Base-by-base conservation (phyloP, 2,329 filamentous ascomycete species). In the Coleophoma cylindrospora region DNA sequence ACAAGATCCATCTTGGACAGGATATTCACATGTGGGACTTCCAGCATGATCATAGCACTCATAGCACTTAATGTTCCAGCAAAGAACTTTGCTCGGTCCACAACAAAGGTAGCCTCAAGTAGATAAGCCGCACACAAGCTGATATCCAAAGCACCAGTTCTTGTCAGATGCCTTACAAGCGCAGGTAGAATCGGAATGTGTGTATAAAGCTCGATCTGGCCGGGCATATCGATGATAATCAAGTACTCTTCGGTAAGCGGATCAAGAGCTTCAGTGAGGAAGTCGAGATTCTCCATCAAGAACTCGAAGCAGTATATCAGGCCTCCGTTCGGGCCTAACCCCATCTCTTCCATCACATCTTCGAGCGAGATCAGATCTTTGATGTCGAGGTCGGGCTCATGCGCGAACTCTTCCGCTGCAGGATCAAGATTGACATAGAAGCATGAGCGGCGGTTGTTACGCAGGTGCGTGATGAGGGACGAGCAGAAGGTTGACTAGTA, bases 391-490 rank as follows among this genome's bases (percentile, higher is more conserved):
- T 96, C 91, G 19, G 91, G 94, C 60, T 89, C 78, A 72, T 96
- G 95, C 64, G 86, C 85, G 70, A 99, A 97, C 45, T 85, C 79
- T 70, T 96, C 91, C 66, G 94, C 94, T 50, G 94, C 94, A 7
- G 94, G 94, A 68, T 99, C 94, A 63, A 99, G 89, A 72, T 99
- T 99, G 66, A 99, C 87, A 72, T 97, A 99, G 78, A 95, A 96
- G 70, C 88, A 89, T 45, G 91, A 95, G n/a, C 91, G 88, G 50
- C 89, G 88, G 70, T 89, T 91, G 66, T 91, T 87, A 61, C 89
- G 84, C 22, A 97, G 84, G 65, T 97, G 90, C 53, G 94, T 91
- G 67, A 97, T 96, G 61, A 99, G 80, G 60, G 90, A 83, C 51
- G 89, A 86, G 75, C 91, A 96, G 70, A 99, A 99, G 54, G 94